Evolutionary conservation across 108 stramenopile species (phyloP), one percentile per base, ranked within the genome.

Genomic region (Schizochytrium sp.): DNA sequence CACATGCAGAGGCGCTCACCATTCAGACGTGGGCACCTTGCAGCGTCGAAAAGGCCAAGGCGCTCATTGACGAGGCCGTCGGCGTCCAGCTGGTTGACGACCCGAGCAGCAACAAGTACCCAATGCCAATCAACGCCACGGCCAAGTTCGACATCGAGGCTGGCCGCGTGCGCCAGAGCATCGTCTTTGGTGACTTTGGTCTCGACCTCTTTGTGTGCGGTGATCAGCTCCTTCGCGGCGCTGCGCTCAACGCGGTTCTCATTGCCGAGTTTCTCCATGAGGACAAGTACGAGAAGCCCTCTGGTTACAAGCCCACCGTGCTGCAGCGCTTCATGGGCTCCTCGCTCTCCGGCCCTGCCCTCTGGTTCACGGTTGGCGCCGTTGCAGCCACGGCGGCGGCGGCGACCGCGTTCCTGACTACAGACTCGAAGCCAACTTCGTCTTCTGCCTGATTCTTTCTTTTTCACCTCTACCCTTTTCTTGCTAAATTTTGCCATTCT

Each of bases 171-270:
- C 95, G 97, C 57, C 91, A 95, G 87, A 95, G 92, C 63, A 60
- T 95, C 43, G 95, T 95, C 34, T 98, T 97, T 90, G 96, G 95
- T 23, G 97, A 97, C 87, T 89, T 96, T 89, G 98, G 98, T 53
- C 89, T 99, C 47, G 98, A 99, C 92, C 93, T 99, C 89, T 99
- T 99, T 91, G 98, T 99, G 29, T 95, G 94, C 87, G 98, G 98
- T 18, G 98, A 99, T 92, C 98, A 98, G 93, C 95, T 98, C 47
- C 92, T 98, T 87, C 95, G 98, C 72, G 98, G 98, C 59, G 98
- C 98, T 5, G 98, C 98, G 3, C 92, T 98, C 89, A 98, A 98
- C 93, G 98, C 98, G 6, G 98, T 98, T 43, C 89, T 98, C 34
- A 96, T 98, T 21, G 98, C 97, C 18, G 97, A 98, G 94, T 96